Percentiles rank a stretch among this genome's conserved stretches.
Conservation (phyloP, 2,329 filamentous ascomycete genomes). For the Neofusicoccum kwambonambiense region DNA sequence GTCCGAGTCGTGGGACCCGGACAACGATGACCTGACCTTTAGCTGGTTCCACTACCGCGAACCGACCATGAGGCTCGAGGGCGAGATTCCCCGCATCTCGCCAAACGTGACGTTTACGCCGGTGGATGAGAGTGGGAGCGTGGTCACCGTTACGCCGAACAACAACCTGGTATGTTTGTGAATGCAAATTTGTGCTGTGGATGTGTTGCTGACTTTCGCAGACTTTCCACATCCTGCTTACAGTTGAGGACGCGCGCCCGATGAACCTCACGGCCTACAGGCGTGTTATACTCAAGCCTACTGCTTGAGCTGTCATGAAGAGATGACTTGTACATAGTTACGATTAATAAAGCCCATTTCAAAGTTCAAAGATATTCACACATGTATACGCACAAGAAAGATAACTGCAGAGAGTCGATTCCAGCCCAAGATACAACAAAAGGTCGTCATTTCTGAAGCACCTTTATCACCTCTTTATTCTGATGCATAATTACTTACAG, state of each 20-base stretch:
- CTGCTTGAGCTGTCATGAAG: not conserved
- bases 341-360: not conserved
- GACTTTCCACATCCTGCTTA: conserved; percentile 21
- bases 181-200: not conserved
- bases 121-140: not conserved
- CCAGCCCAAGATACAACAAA: too few relatives aligned
- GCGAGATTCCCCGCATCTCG: not conserved
- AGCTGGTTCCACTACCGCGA: conserved; percentile 25
- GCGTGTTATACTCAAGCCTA: conserved; percentile 15
- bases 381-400: too few relatives aligned
- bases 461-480: too few relatives aligned
- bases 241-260: conserved; percentile 14
- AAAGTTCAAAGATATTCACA: too few relatives aligned
- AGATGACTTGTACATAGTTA: not conserved
- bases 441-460: too few relatives aligned
- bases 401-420: too few relatives aligned
- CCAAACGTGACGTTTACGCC: conserved; percentile 12
- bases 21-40: conserved; percentile 21
- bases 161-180: conserved; percentile 16
- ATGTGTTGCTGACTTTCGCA: not conserved
- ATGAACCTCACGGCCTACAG: conserved; percentile 20
- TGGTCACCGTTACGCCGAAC: conserved; percentile 11
- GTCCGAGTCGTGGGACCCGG: conserved; percentile 23
- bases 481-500: too few relatives aligned
- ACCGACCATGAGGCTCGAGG: not conserved